Base-by-base conservation (phyloP, 2,329 filamentous ascomycete genomes). In the Cylindrodendrum hubeiense region DNA sequence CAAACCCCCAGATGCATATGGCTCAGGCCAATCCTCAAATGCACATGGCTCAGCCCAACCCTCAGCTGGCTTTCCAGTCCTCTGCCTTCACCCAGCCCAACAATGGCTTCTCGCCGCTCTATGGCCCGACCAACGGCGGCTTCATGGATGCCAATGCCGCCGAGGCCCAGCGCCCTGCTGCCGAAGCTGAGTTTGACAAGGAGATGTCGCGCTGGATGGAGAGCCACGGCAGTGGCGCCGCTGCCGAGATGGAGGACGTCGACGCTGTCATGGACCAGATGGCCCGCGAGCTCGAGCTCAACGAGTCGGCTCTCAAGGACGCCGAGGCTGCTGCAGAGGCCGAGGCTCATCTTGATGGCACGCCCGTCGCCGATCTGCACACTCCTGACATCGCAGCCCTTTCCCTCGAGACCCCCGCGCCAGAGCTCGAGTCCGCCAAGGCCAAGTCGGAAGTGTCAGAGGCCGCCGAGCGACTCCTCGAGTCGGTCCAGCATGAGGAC, bases 221-320 rank as follows among this genome's bases (percentile, higher is more conserved):
- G 0, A 72, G 60, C 15, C 78, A 84, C 46, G 75, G 77, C 21
- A 63, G 64, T 4, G 68, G 69, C 9, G 72, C 70, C 6, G 65
- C 70, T 19, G 71, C 73, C 44, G 70, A 76, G 43, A 82, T 82
- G 75, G 72, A 77, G 24, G 74, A 82, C 33, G 80, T 83, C 3
- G 80, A 83, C 53, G 80, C 79, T 21, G 78, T 79, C 57, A 83
- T 84, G 79, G 81, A 83, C 37, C 76, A 80, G 59, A 77, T 84
- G 68, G 81, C 82, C 6, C 76, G 74, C 13, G 80, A 83, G 59
- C 71, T 83, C 9, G 79, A 81, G 43, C 73, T 78, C 59, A 78
- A 77, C 65, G 77, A 81, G n/a, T 70, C 74, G 10, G 65, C 69
- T 3, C 67, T 78, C 33, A 71, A 73, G 3, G 63, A 75, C 5